Percentiles rank a stretch among this genome's conserved stretches.
These are phyloP conservation scores for Penicillium rolfsii DNA, from an alignment of 2,329 filamentous ascomycete species.

Conservation along the genomic window DNA sequence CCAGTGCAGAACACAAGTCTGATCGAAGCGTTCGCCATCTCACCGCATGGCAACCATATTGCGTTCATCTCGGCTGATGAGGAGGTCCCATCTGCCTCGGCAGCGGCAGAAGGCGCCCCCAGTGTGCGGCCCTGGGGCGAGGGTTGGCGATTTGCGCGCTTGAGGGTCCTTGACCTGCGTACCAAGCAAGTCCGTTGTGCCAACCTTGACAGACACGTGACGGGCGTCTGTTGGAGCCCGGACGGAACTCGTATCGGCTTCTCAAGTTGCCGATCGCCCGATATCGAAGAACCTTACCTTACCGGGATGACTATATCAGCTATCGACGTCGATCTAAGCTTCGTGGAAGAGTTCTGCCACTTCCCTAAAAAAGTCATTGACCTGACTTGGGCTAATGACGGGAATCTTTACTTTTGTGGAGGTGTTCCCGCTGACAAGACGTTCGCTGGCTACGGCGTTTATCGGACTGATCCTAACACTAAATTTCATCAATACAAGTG, in stretches of 20 bases:
- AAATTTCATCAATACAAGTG: not conserved
- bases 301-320: slow-evolving; percentile 7
- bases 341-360: not conserved
- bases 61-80: not conserved
- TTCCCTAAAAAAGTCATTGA: not conserved
- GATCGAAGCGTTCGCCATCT: not conserved
- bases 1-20: not conserved
- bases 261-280: slow-evolving; percentile 10
- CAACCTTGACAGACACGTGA: slow-evolving; percentile 16
- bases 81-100: not conserved
- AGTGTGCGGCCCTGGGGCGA: slow-evolving; percentile 14
- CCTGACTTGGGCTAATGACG: not conserved
- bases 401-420: not conserved
- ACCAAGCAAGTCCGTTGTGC: slow-evolving; percentile 14
- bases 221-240: slow-evolving; percentile 14
- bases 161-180: slow-evolving; percentile 17
- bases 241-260: slow-evolving; percentile 18
- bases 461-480: not conserved
- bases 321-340: slow-evolving; percentile 5
- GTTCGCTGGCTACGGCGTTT: not conserved
- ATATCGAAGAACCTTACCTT: slow-evolving; percentile 10
- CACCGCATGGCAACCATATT: not conserved
- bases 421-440: not conserved
- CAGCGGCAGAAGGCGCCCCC: not conserved
- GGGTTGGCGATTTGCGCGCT: slow-evolving; percentile 11